Base-by-base conservation (phyloP, 1,284 basidiomycete species). In the Phellopilus nigrolimitatus region DNA sequence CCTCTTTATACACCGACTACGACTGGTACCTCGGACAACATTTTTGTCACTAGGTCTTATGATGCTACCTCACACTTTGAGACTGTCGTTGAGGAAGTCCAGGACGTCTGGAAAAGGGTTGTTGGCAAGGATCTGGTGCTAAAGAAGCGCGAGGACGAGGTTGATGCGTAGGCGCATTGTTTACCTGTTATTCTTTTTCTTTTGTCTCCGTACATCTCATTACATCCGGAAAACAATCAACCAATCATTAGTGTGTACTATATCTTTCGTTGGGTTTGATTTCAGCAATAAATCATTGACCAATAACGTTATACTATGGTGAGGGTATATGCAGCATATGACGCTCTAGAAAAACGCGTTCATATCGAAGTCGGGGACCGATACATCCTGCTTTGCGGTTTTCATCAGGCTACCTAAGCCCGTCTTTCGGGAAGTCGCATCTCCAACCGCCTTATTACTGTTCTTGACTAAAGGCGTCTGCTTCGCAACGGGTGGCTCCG, bases 31-130 rank as follows among this genome's bases (percentile, higher is more conserved):
- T 76, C 79, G 41, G 91, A 95, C 73, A 88, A 92, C 63, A 90
- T 99, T 66, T 99, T 91, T 74, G 86, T 99, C 73, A 98, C 97
- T 53, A 90, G 89, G 54, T 97, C 94, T 5, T 98, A 98, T 71
- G 97, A 99, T 68, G 94, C 97, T 9, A 98, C 97, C 7, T 95
- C 91, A 44, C 97, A 99, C 74, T 99, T 99, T 65, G 97, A 99
- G 78, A 97, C 95, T 34, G 93, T 95, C 49, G 91, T 93, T 36
- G 91, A 95, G 52, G 94, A 97, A 58, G 95, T 98, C 37, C 83
- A 87, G 57, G 87, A 95, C 68, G 90, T 97, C 30, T 98, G 91
- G 91, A 83, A 87, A 71, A 78, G 92, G 54, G 82, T 95, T 55
- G 76, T 78, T 5, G 91, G 88, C 41, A 73, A 72, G 47, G 81